These are phyloP conservation scores for Arthrobotrys iridis DNA, from an alignment of 2,329 filamentous ascomycete species.

Conservation along the genomic window DNA sequence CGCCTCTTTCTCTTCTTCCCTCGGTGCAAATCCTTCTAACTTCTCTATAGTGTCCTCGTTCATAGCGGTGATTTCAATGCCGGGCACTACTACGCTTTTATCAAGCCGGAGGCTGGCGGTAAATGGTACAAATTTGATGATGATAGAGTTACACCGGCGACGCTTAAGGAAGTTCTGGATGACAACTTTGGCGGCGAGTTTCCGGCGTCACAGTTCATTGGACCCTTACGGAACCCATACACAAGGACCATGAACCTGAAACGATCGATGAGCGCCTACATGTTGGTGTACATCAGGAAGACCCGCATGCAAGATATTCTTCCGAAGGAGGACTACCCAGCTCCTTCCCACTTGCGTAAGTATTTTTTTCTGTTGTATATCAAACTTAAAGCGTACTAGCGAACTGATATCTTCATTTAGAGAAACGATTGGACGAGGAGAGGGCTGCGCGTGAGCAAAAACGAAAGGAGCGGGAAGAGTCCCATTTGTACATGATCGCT, in stretches of 20 bases:
- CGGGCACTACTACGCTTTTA: constrained; percentile 96
- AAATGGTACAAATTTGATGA: constrained; percentile 98
- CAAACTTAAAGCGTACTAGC: neutral
- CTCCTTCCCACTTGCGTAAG: constrained; percentile 81
- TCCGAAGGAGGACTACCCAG: constrained; percentile 70
- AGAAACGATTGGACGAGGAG: constrained; percentile 82
- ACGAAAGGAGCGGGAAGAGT: constrained; percentile 89
- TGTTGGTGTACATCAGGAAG: constrained; percentile 97
- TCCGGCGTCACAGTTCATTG: constrained; percentile 61
- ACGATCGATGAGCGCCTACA: constrained; percentile 88
- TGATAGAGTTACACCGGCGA: constrained; percentile 94
- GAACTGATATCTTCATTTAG: constrained; percentile 61
- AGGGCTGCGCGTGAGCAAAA: constrained; percentile 77
- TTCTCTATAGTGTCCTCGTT: constrained; percentile 76
- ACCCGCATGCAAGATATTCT: constrained; percentile 84
- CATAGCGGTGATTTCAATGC: constrained; percentile 97
- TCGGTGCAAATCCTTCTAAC: too few species aligned
- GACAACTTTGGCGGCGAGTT: constrained; percentile 97
- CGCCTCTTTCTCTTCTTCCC: neutral
- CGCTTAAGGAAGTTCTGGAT: constrained; percentile 87
- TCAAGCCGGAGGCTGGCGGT: constrained; percentile 92
- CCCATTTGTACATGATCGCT: constrained; percentile 88
- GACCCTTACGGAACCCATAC: constrained; percentile 70
- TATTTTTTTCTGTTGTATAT: constrained; percentile 53
- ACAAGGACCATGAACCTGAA: constrained; percentile 73